These are phyloP conservation scores for Gaeumannomyces sp. DNA, from an alignment of 2,329 filamentous ascomycete genomes.

Conservation along the genomic window DNA sequence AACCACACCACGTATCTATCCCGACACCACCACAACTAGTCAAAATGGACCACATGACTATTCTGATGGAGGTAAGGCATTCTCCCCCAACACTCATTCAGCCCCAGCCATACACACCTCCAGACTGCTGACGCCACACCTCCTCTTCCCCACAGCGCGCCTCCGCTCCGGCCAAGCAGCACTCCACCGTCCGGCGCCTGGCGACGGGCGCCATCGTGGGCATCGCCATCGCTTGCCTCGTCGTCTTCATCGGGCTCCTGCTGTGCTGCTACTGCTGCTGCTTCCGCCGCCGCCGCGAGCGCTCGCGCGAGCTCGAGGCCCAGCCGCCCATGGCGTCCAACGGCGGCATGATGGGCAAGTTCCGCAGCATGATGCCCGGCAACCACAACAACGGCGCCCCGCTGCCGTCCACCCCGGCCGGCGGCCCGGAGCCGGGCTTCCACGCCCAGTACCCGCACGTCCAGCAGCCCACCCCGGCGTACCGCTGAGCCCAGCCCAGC, in stretches of 20 bases:
- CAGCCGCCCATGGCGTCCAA: not conserved
- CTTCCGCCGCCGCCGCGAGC: not conserved
- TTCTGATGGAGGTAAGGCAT: not conserved
- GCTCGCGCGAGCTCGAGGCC: no score
- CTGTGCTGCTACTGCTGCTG: constrained; percentile 1
- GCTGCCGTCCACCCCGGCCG: no score
- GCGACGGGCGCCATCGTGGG: not conserved
- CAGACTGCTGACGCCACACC: not conserved
- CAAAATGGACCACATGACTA: not conserved
- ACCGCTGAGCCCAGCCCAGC: not conserved
- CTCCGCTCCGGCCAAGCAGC: not conserved
- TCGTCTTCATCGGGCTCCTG: not conserved
- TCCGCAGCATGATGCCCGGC: not conserved
- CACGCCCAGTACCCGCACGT: not conserved
- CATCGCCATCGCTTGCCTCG: not conserved
- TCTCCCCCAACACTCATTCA: no score
- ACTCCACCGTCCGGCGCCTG: not conserved
- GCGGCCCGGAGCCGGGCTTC: not conserved
- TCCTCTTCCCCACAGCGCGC: not conserved
- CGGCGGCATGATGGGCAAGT: not conserved
- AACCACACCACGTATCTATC: not conserved
- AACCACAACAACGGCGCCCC: not conserved
- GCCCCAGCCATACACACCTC: no score
- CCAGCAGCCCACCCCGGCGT: not conserved
- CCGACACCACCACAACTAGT: not conserved